A percentile compares a stretch with the other conserved stretches of the same genome.
Evolutionary conservation across 768 basidiomycete genomes (phyloP).

Genomic region (Ramaria rubella): DNA sequence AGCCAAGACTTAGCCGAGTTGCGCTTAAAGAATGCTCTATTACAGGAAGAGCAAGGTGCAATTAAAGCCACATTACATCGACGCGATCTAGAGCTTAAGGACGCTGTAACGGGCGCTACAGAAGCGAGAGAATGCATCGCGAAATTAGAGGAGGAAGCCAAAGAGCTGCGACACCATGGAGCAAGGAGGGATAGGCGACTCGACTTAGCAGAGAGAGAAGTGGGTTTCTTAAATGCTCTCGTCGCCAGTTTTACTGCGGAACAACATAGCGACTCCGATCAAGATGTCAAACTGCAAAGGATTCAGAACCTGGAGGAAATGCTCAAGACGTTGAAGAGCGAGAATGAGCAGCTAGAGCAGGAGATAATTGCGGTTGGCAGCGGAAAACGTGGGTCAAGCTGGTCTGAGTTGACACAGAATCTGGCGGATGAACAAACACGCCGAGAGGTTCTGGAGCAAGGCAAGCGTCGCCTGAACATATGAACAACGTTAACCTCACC

Average conservation of each 20-base stretch:
- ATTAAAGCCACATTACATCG: slow-evolving; percentile 45
- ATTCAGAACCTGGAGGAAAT: slow-evolving; percentile 14
- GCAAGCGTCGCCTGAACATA: slow-evolving; percentile 23
- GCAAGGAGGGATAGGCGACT: slow-evolving; percentile 33
- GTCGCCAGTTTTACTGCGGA: slow-evolving; percentile 64
- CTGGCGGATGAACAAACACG: slow-evolving; percentile 33
- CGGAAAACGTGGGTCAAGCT: slow-evolving; percentile 16
- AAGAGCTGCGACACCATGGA: slow-evolving; percentile 29
- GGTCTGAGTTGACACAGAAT: slow-evolving; percentile 35
- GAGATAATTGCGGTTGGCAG: slow-evolving; percentile 29
- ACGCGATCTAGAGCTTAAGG: slow-evolving; percentile 46
- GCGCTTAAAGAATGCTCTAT: slow-evolving; percentile 52
- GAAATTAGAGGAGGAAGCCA: slow-evolving; percentile 32
- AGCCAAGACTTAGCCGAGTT: slow-evolving; percentile 53
- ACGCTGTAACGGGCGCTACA: slow-evolving; percentile 30
- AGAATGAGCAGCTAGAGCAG: slow-evolving; percentile 38
- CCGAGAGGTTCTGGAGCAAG: slow-evolving; percentile 32
- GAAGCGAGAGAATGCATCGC: slow-evolving; percentile 31
- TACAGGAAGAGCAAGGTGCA: slow-evolving; percentile 64
- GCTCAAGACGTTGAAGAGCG: slow-evolving; percentile 40
- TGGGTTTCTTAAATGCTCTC: slow-evolving; percentile 54
- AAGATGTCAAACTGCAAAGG: neutral
- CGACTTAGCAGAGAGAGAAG: slow-evolving; percentile 50
- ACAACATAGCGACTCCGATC: slow-evolving; percentile 25
- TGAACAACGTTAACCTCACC: neutral